Conservation (phyloP, 345 rosid genomes). For the Corymbia maculata region DNA sequence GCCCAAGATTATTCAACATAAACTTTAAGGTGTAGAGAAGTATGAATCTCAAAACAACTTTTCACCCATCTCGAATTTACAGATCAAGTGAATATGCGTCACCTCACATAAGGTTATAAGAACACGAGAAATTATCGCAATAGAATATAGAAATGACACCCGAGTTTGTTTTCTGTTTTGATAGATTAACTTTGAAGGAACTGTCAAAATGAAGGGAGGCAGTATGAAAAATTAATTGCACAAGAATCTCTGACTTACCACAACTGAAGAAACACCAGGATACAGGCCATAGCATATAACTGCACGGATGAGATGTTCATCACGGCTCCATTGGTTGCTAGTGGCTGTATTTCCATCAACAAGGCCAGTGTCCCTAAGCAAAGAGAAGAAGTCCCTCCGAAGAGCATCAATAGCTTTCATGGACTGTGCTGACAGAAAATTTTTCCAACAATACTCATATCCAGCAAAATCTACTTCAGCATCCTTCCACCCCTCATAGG, state of each 20-base stretch:
- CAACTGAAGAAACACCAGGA: conserved; percentile 82
- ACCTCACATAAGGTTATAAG: background rate
- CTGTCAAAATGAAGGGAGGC: background rate
- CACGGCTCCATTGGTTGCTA: conserved; percentile 46
- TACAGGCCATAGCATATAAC: conserved; percentile 81
- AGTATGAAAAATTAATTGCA: background rate
- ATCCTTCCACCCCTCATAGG: conserved; percentile 79
- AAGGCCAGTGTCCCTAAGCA: conserved; percentile 72
- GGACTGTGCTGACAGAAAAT: conserved; percentile 76
- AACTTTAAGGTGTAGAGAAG: background rate
- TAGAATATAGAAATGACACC: background rate
- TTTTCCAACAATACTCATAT: conserved; percentile 87
- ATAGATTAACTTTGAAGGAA: background rate
- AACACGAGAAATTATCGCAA: background rate
- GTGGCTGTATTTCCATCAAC: conserved; percentile 42
- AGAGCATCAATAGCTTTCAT: conserved; percentile 92
- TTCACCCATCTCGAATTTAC: background rate
- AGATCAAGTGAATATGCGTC: background rate
- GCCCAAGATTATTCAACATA: background rate
- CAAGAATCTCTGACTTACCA: conserved; percentile 43
- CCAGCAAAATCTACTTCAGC: conserved; percentile 65
- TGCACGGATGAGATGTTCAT: conserved; percentile 57
- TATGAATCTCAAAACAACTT: background rate
- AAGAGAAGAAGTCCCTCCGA: conserved; percentile 64
- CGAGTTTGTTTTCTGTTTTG: background rate